A percentile compares a stretch with the other conserved stretches of the same genome.
Conservation (phyloP, 495 filamentous ascomycete genomes). For the Polyplosphaeria fusca region DNA sequence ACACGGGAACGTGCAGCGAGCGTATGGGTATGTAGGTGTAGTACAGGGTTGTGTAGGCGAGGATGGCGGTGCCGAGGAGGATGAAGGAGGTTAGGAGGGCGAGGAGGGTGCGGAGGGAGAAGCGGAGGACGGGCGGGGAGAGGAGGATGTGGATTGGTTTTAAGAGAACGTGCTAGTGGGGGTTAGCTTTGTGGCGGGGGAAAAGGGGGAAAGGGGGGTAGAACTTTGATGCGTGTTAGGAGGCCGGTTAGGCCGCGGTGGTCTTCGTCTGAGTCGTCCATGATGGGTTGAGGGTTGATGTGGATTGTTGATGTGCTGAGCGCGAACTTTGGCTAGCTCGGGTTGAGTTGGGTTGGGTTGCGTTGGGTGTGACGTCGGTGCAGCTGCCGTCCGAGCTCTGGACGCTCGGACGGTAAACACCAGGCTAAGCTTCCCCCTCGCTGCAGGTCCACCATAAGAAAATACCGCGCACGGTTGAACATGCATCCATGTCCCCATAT, state of each 20-base stretch:
- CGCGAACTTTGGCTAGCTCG: no score
- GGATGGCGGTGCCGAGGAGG: constrained; percentile 60
- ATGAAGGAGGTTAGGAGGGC: constrained; percentile 55
- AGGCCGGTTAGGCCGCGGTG: not conserved
- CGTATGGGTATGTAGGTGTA: constrained; percentile 73
- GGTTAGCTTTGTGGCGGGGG: not conserved
- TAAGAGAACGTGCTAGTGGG: constrained; percentile 39
- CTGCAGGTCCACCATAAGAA: no score
- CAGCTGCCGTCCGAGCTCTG: not conserved
- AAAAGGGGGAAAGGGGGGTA: not conserved
- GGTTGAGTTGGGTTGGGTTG: no score
- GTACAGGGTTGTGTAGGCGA: constrained; percentile 78
- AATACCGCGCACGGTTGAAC: no score
- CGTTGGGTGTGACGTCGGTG: constrained; percentile 5
- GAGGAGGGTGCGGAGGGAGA: constrained; percentile 69
- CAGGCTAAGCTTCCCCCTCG: no score
- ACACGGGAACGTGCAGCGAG: constrained; percentile 60
- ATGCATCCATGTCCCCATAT: no score
- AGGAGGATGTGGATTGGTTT: constrained; percentile 52
- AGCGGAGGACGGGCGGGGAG: constrained; percentile 64
- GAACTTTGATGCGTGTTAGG: not conserved
- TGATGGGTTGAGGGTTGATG: not conserved
- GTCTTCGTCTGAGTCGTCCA: constrained; percentile 2
- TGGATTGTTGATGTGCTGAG: no score
- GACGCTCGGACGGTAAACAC: constrained; percentile 21